Evolutionary conservation across 371 early-diverging fungal species (phyloP), one percentile per base, ranked within the genome.

Genomic region (Mucor plumbeus): DNA sequence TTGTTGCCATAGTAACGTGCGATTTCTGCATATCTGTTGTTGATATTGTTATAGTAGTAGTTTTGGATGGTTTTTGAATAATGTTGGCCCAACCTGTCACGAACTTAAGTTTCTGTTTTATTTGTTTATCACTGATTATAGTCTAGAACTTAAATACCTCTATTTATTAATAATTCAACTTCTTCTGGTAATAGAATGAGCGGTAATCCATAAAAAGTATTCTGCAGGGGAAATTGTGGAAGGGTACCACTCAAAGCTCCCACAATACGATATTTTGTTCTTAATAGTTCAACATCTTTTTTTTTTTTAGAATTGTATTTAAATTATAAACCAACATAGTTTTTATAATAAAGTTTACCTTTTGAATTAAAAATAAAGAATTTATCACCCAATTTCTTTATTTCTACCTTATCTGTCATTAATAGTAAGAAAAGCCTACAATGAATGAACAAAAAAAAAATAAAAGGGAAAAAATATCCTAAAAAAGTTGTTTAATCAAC

Each of bases 231-330:
- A 57, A 71, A 63, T n/a, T 78, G 73, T 33, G 87, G 77, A 6
- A 88, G 68, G 11, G 85, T 78, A 9, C 90, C 88, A 19, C 82
- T 72, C 36, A 87, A 65, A 3, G 85, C 70, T 8, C 88, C 88
- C 17, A 89, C 78, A n/a, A 88, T 86, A 11, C 78, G 74, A 60
- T 81, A 72, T n/a, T 84, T 61, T 41, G 67, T 74, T 6, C 87
- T 72, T 36, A 88, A 57, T 14, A 59, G 43, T 34, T 80, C 57
- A 17, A 84, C 76, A 64, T 74, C 87, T 86, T 21, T 13, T n/a
- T 57, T 35, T 86, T 21, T 13, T n/a, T 57, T 35, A 11, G 21
- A 50, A 21, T 10, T 26, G 50, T 50, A 21, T 17, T 44, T 15
- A 15, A 2, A 44, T n/a, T 44, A 0, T 26, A 26, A 26, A 1